Base-by-base conservation (phyloP, 305 asterid genomes). In the Salvia sclarea region DNA sequence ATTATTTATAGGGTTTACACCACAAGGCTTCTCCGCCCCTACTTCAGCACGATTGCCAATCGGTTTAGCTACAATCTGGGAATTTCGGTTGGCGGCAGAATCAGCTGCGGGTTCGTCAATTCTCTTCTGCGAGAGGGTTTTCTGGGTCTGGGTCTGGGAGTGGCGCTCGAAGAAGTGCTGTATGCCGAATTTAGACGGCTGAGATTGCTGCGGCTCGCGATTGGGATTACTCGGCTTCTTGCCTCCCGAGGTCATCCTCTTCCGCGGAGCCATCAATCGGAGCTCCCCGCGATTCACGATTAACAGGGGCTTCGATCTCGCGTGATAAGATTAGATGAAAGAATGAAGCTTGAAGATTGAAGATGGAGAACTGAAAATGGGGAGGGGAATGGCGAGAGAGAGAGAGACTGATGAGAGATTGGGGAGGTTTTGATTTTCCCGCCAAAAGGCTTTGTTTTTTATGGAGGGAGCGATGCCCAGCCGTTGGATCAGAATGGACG, bases 161-260 rank as follows among this genome's bases (percentile, higher is more conserved):
- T 93, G 97, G 69, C 90, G 95, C 54, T 87, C 92, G 74, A 93
- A 93, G 86, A 90, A 90, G 71, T 90, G 98, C 67, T 90, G 95
- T 70, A 93, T 93, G 17, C 95, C 97, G 31, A 86, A 93, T 57
- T 90, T 90, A 64, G 90, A 66, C 14, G 92, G 87, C 83, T 93
- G 87, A 64, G 97, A 81, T 71, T 81, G 86, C 66, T 71, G 88
- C 41, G 50, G 76, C 75, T 78, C 87, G 18, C 74, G 76, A 61
- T 65, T 81, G 25, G 74, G 83, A 61, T 69, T 68, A 79, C 69
- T 64, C 35, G 86, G 64, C 76, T 90, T 92, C 93, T 88, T 90
- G 59, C 84, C 52, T 41, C 86, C 92, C 33, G 86, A 69, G 70
- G 62, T 80, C 48, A 77, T 56, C 76, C 81, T 83, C 83, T 90